A percentile compares a stretch with the other conserved stretches of the same genome.
Evolutionary conservation across 2,329 filamentous ascomycete genomes (phyloP).

Genomic region (Arachnomyces sp.): DNA sequence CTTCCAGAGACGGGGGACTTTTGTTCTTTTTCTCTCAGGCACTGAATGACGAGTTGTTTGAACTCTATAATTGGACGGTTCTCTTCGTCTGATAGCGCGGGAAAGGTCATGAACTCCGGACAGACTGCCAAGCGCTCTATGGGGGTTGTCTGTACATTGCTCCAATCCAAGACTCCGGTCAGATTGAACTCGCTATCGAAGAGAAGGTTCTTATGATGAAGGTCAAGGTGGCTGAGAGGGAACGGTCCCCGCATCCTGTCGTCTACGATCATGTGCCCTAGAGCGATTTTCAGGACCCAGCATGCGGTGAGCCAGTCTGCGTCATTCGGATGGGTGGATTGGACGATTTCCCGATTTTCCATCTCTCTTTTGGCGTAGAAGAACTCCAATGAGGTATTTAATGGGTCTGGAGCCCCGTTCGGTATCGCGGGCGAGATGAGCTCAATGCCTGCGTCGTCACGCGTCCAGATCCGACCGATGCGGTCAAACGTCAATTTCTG

Average conservation of each 20-base stretch:
- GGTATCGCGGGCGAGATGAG: neutral
- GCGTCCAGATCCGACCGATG: constrained; percentile 3
- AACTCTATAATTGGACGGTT: constrained; percentile 14
- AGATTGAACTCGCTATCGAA: constrained; percentile 37
- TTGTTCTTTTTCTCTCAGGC: constrained; percentile 3
- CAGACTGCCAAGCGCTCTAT: constrained; percentile 30
- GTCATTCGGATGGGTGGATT: constrained; percentile 1
- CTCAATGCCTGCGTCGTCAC: neutral
- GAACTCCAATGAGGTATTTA: constrained; percentile 4
- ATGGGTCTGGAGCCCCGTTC: neutral
- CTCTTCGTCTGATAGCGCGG: constrained; percentile 20
- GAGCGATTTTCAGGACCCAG: constrained; percentile 5
- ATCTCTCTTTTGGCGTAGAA: constrained; percentile 2
- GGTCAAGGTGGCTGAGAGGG: constrained; percentile 27
- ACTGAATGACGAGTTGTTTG: constrained; percentile 6
- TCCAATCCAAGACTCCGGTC: constrained; percentile 32
- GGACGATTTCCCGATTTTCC: constrained; percentile 2
- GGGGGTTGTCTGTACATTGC: constrained; percentile 25
- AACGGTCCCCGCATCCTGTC: constrained; percentile 24
- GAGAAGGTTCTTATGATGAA: constrained; percentile 35
- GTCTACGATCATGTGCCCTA: constrained; percentile 2
- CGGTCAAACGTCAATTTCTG: constrained; percentile 4
- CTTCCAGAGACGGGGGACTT: too few species aligned
- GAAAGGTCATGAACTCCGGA: constrained; percentile 27
- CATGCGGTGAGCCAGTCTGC: constrained; percentile 7